Evolutionary conservation across 345 rosid genomes (phyloP).

Genomic region (Heritiera fomes): DNA sequence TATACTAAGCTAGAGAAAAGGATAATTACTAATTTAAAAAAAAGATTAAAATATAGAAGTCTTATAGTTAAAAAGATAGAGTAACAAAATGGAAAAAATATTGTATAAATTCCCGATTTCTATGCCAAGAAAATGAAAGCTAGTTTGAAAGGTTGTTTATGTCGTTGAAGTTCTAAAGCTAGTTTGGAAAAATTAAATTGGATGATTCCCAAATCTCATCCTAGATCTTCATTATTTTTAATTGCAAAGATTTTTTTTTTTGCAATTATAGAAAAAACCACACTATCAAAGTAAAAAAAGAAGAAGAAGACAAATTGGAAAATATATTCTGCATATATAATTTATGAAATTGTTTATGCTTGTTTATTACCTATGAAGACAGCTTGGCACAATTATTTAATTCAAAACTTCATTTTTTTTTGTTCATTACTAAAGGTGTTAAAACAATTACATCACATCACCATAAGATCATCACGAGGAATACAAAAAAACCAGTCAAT

Average conservation of each 20-base stretch:
- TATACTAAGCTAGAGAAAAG: not conserved
- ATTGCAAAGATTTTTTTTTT: not conserved
- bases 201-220: not conserved
- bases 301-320: not conserved
- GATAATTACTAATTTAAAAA: not conserved
- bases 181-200: not conserved
- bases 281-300: not conserved
- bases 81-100: no score
- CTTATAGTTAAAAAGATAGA: no score
- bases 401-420: not conserved
- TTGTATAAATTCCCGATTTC: no score
- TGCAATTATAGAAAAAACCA: not conserved
- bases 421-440: no score
- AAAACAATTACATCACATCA: no score
- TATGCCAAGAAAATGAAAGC: not conserved
- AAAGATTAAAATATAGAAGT: no score
- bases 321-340: not conserved
- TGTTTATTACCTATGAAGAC: no score
- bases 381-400: no score
- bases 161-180: not conserved
- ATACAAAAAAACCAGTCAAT: no score
- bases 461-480: no score
- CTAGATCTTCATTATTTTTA: not conserved
- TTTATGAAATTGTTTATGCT: no score
- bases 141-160: not conserved